A percentile compares a stretch with the other conserved stretches of the same genome.
Conservation (phyloP, 2,329 filamentous ascomycete species). For the Colletotrichum neosansevieriae region DNA sequence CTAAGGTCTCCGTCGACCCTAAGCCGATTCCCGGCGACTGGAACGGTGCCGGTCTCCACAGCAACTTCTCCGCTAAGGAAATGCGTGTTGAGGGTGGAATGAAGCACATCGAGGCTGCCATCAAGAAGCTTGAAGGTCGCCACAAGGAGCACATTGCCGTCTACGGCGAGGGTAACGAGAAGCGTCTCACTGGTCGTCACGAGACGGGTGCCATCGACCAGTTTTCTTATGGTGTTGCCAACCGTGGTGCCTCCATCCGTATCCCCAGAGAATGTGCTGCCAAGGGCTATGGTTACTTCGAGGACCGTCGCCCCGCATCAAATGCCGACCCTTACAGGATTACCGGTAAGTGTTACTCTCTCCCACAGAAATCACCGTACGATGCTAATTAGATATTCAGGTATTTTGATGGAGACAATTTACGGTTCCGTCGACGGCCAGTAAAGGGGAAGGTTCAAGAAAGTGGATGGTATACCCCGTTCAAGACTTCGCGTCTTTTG, state of each 20-base stretch:
- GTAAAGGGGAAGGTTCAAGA: constrained; percentile 31
- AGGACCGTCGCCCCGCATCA: constrained; percentile 84
- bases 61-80: constrained; percentile 90
- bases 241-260: constrained; percentile 94
- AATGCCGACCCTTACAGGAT: constrained; percentile 53
- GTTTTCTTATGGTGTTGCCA: constrained; percentile 94
- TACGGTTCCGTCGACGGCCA: constrained; percentile 35
- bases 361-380: background rate
- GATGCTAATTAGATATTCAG: constrained; percentile 9
- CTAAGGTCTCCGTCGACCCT: constrained; percentile 93
- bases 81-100: constrained; percentile 92
- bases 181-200: constrained; percentile 91
- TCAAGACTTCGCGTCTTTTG: constrained; percentile 33
- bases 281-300: constrained; percentile 95
- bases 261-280: constrained; percentile 87
- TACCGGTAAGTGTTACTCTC: constrained; percentile 22
- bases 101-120: constrained; percentile 89
- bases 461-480: constrained; percentile 38
- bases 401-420: constrained; percentile 41
- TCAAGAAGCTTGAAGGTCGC: constrained; percentile 85
- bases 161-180: constrained; percentile 95
- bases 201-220: constrained; percentile 95
- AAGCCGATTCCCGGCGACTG: constrained; percentile 91
- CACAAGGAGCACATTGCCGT: constrained; percentile 90
- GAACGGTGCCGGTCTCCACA: constrained; percentile 96